phyloP scores from a whole-genome alignment of 805 yeast species.

The Torulaspora indica region DNA sequence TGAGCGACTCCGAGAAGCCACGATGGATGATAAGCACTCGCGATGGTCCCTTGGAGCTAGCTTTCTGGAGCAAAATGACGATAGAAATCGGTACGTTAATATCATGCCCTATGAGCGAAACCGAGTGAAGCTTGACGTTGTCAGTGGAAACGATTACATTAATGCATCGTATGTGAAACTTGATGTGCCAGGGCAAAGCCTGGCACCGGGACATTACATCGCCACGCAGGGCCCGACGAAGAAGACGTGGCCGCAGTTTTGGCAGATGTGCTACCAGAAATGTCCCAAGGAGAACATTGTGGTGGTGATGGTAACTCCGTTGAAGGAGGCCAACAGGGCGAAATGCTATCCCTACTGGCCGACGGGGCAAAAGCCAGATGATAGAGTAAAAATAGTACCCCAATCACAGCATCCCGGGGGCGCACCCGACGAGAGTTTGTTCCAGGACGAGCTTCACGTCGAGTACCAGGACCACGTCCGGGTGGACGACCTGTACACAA shows the following conservation, averaged over 20 bases:
- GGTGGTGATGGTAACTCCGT: constrained; percentile 70
- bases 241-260: constrained; percentile 74
- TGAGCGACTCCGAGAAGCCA: constrained; percentile 38
- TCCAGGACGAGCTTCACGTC: constrained; percentile 21
- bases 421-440: constrained; percentile 21
- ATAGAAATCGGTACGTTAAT: constrained; percentile 56
- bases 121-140: constrained; percentile 43
- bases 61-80: constrained; percentile 23
- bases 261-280: constrained; percentile 75
- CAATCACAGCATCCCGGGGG: constrained; percentile 26
- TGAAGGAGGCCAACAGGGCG: constrained; percentile 60
- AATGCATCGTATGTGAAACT: constrained; percentile 69
- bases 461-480: constrained; percentile 22
- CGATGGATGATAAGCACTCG: constrained; percentile 26
- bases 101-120: constrained; percentile 63
- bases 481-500: constrained; percentile 22
- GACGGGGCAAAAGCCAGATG: constrained; percentile 15
- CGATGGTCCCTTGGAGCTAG: constrained; percentile 33
- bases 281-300: constrained; percentile 52
- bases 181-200: constrained; percentile 24
- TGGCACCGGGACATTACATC: constrained; percentile 43
- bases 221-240: constrained; percentile 79
- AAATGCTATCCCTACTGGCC: constrained; percentile 86
- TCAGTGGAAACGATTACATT: constrained; percentile 54
- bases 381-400: constrained; percentile 9